Evolutionary conservation across 371 early-diverging fungal genomes (phyloP).

Genomic region (Saksenaea oblongispora): DNA sequence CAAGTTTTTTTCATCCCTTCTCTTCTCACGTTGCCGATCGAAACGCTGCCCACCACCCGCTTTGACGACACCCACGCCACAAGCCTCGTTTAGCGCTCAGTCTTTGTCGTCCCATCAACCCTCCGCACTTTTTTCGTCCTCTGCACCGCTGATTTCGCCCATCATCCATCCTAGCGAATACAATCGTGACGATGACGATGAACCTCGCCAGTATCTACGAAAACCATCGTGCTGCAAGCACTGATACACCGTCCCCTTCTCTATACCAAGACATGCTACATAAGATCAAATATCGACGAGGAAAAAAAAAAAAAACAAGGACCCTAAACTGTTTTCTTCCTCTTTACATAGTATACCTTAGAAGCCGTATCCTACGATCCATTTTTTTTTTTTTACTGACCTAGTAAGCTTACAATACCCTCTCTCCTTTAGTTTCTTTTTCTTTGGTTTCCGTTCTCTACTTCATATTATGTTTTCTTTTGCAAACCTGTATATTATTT

Average conservation of each 20-base stretch:
- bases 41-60: neutral
- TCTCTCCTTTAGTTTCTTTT: neutral
- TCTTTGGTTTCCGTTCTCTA: neutral
- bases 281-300: too few species aligned
- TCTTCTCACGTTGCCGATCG: neutral
- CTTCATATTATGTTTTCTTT: neutral
- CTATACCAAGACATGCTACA: too few species aligned
- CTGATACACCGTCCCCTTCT: too few species aligned
- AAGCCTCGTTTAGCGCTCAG: neutral
- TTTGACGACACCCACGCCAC: slow-evolving; percentile 3
- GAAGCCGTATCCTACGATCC: neutral
- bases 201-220: neutral
- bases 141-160: slow-evolving; percentile 13
- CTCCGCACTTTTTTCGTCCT: neutral
- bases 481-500: slow-evolving; percentile 1
- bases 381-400: neutral
- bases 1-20: slow-evolving; percentile 9
- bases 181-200: slow-evolving; percentile 21
- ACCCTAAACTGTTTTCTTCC: neutral
- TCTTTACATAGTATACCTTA: neutral
- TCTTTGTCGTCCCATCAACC: slow-evolving; percentile 4
- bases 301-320: neutral
- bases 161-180: slow-evolving; percentile 46
- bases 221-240: neutral
- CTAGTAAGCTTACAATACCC: neutral